Evolutionary conservation across 169 alveolate genomes (phyloP).

Genomic region (Perkinsus chesapeaki): DNA sequence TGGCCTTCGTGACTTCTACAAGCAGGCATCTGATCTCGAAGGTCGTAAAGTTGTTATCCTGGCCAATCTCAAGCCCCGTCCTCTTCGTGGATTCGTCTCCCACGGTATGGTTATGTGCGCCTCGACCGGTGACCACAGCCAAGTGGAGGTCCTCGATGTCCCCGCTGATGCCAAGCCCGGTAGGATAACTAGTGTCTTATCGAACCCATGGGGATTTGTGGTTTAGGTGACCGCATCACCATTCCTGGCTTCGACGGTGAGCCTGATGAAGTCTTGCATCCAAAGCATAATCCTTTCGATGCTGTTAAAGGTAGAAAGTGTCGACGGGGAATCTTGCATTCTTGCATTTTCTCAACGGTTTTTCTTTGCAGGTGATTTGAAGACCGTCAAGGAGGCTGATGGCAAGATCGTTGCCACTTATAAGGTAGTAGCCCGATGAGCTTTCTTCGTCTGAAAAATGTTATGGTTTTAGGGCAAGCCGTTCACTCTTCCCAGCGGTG

Average conservation of each 20-base stretch:
- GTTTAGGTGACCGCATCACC: not conserved
- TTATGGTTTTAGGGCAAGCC: not conserved
- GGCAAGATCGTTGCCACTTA: not conserved
- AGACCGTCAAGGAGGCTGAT: not conserved
- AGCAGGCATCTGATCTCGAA: constrained; percentile 17
- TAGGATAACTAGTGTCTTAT: not conserved
- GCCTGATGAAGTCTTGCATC: not conserved
- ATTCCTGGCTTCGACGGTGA: not conserved
- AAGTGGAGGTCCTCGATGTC: constrained; percentile 27
- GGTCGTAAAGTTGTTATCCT: constrained; percentile 21
- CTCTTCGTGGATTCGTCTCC: constrained; percentile 35
- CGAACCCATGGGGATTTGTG: not conserved
- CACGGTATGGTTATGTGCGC: constrained; percentile 37
- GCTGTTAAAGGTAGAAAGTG: not conserved
- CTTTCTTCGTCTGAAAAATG: not conserved
- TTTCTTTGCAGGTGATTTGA: not conserved
- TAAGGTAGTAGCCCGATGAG: not conserved
- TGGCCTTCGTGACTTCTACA: constrained; percentile 30
- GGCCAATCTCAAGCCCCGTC: constrained; percentile 28
- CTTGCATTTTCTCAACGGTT: not conserved
- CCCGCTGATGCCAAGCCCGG: constrained; percentile 27
- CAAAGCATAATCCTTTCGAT: not conserved
- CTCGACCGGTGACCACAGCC: not conserved
- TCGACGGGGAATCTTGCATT: not conserved
- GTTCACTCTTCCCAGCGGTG: not conserved